Evolutionary conservation across 495 filamentous ascomycete genomes (phyloP), one percentile per base, ranked within the genome.

Genomic region (Penicillium ucsense): DNA sequence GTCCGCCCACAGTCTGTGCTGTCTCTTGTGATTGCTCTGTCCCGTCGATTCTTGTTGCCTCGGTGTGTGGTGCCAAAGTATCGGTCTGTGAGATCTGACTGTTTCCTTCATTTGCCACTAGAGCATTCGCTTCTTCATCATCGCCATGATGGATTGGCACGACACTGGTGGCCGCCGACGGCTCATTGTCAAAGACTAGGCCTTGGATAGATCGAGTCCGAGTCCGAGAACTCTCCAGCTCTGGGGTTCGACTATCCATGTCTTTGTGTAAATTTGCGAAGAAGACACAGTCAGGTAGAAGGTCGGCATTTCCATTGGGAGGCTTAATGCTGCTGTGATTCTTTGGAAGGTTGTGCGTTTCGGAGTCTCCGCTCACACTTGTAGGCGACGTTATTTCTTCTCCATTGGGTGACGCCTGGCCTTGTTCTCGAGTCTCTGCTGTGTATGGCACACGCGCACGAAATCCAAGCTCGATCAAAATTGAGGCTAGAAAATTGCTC

Each of bases 401-500:
- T 47, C 41, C 49, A 45, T 34, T 59, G 37, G 41, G 45, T 31
- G 42, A 43, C 4, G 43, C 35, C 41, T 50, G 49, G 31, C 49
- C 34, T 47, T 49, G 41, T 49, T 45, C 42, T 51, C 56, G 45
- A 41, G 46, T 46, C 30, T 47, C 47, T 37, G 49, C 50, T 32
- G 41, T 86, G 60, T 84, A 80, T 50, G 84, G 81, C 50, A 82
- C 79, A 50, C 83, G 82, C 68, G 86, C 79, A 65, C 83, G 83
- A 57, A 88, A 70, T 59, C 87, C 84, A 43, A 85, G 81, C 53
- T 86, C 85, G 58, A 87, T 83, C 50, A 90, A 64, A 55, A 89
- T 82, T 31, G 87, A 84, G 38, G 77, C 75, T 47, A 91, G 76
- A 47, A 86, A 74, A 61, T 76, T 80, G 69, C 75, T 81, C 87